Percentiles rank a stretch among this genome's conserved stretches.
Conservation (phyloP, 805 yeast species). For the Torulaspora indica region DNA sequence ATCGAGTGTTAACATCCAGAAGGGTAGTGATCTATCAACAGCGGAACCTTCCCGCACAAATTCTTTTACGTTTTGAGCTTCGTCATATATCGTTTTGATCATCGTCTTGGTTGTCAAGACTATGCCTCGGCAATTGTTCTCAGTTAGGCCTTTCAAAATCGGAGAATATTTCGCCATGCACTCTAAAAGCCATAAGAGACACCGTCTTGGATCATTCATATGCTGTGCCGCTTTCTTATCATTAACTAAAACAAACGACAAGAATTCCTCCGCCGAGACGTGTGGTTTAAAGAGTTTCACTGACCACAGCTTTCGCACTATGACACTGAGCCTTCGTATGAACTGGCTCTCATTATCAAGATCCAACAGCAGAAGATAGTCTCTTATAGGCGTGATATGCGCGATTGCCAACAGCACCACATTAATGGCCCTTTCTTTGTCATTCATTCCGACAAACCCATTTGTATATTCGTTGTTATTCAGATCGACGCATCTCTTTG, state of each 20-base stretch:
- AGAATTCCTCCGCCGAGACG: conserved; percentile 62
- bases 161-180: conserved; percentile 35
- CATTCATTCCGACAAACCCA: conserved; percentile 62
- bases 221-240: conserved; percentile 43
- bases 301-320: conserved; percentile 63
- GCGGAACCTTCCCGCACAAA: conserved; percentile 18
- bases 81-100: conserved; percentile 26
- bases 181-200: conserved; percentile 58
- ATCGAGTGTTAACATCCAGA: conserved; percentile 46
- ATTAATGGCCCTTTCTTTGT: conserved; percentile 49
- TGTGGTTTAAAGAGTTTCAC: conserved; percentile 52
- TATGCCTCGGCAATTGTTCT: conserved; percentile 50
- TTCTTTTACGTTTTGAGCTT: conserved; percentile 21
- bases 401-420: conserved; percentile 52
- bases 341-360: conserved; percentile 34
- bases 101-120: conserved; percentile 36
- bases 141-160: conserved; percentile 30
- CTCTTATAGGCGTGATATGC: conserved; percentile 51
- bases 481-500: conserved; percentile 39
- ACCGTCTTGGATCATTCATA: conserved; percentile 50
- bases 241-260: conserved; percentile 44
- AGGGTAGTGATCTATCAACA: conserved; percentile 17
- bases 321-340: conserved; percentile 41
- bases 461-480: conserved; percentile 46
- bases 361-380: conserved; percentile 38